These are phyloP conservation scores for Telopea speciosissima DNA, from an alignment of 177 flowering plant species.

Conservation along the genomic window DNA sequence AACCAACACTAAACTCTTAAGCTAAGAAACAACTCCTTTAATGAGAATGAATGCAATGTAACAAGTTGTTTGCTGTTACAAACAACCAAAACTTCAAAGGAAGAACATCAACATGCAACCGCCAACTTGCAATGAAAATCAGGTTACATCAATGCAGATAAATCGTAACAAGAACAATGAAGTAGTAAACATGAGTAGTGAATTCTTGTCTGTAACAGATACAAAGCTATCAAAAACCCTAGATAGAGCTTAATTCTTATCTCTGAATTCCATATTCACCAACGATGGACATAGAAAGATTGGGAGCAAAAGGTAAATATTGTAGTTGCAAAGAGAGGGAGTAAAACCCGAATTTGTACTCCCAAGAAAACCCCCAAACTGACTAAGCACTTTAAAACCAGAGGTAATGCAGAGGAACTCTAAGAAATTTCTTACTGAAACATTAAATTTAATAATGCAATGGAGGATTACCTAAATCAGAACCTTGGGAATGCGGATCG, in stretches of 20 bases:
- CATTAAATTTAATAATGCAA: no score
- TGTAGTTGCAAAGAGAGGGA: background rate
- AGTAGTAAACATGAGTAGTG: background rate
- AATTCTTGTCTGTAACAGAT: slow-evolving; percentile 6
- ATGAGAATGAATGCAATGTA: background rate
- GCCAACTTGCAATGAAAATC: background rate
- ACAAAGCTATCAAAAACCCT: slow-evolving; percentile 7
- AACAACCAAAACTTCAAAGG: background rate
- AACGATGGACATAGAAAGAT: no score
- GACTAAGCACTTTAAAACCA: no score
- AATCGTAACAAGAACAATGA: background rate
- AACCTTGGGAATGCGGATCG: no score
- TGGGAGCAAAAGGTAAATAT: background rate
- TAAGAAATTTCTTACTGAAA: no score
- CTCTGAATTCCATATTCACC: background rate
- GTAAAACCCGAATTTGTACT: background rate
- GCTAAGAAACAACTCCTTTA: background rate
- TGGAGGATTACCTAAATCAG: no score
- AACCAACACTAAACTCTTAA: background rate
- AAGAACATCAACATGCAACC: slow-evolving; percentile 1
- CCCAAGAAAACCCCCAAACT: background rate
- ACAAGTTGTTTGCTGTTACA: background rate
- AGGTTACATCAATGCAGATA: background rate
- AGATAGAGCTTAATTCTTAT: background rate
- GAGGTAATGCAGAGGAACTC: no score